Percentiles rank a stretch among this genome's conserved stretches.
Conservation (phyloP, 306 rosid genomes). For the Vicia faba region DNA sequence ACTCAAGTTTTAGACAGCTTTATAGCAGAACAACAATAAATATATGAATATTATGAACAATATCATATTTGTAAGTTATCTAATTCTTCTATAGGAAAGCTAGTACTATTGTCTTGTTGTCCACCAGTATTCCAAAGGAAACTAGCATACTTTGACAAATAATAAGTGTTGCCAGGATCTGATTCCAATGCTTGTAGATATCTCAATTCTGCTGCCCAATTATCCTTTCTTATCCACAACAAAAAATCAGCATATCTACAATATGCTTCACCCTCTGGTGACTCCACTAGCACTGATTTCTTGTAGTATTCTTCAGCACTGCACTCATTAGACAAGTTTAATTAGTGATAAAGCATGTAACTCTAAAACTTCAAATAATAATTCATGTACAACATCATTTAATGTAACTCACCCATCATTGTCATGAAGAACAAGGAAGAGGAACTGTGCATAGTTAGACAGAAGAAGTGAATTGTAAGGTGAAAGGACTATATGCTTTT, state of each 20-base stretch:
- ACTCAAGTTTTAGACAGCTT: not conserved
- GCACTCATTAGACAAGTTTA: constrained; percentile 20
- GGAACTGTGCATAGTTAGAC: constrained; percentile 83
- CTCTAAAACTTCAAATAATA: not conserved
- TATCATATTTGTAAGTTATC: constrained; percentile 40
- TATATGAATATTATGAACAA: constrained; percentile 19
- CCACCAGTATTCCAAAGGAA: constrained; percentile 77
- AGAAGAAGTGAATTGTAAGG: constrained; percentile 73
- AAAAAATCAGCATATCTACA: constrained; percentile 70
- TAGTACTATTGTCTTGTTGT: constrained; percentile 45
- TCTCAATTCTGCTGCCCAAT: constrained; percentile 68
- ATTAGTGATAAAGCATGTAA: not conserved
- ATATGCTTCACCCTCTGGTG: constrained; percentile 61
- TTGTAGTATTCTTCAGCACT: constrained; percentile 83
- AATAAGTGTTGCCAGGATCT: constrained; percentile 53
- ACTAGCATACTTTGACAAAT: constrained; percentile 62
- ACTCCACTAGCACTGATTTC: constrained; percentile 49
- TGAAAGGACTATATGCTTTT: constrained; percentile 42
- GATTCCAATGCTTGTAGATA: constrained; percentile 65
- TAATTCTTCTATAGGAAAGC: constrained; percentile 45
- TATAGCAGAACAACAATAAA: not conserved
- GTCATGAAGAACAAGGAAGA: constrained; percentile 64
- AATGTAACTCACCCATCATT: constrained; percentile 60
- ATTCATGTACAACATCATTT: too few relatives aligned
- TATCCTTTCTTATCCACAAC: constrained; percentile 60